These are phyloP conservation scores for Coemansia guatemalensis DNA, from an alignment of 192 early-diverging fungal genomes.

Conservation along the genomic window DNA sequence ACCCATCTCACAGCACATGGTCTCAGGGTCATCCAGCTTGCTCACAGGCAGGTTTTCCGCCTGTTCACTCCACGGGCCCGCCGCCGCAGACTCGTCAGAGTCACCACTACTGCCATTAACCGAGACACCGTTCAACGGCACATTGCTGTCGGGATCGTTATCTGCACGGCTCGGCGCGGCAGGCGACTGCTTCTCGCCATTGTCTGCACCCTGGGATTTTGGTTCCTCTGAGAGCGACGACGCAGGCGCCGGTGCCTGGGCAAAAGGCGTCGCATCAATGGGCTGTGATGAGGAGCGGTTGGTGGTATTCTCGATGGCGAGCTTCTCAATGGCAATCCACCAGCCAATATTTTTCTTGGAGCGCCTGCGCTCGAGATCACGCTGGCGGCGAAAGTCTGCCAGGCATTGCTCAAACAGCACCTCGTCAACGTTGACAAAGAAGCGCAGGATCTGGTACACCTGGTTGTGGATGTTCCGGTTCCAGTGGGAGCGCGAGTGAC, in stretches of 20 bases:
- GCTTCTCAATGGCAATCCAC: slow-evolving; percentile 76
- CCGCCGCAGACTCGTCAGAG: slow-evolving; percentile 1
- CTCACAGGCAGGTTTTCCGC: slow-evolving; percentile 37
- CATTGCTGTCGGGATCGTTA: no score
- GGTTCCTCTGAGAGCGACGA: no score
- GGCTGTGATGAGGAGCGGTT: no score
- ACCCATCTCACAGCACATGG: slow-evolving; percentile 50
- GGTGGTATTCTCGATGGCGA: slow-evolving; percentile 29
- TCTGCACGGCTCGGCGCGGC: no score
- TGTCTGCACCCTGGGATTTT: neutral
- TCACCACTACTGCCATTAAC: neutral
- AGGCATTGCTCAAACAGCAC: slow-evolving; percentile 96
- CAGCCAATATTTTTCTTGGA: slow-evolving; percentile 75
- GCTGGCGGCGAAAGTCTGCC: slow-evolving; percentile 85
- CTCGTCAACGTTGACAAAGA: slow-evolving; percentile 96
- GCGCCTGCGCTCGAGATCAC: slow-evolving; percentile 82
- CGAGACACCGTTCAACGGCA: neutral
- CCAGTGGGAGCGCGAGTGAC: slow-evolving; percentile 97
- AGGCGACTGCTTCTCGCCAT: neutral
- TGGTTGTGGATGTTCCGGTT: slow-evolving; percentile 98
- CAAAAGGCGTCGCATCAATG: no score
- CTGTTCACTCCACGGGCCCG: slow-evolving; percentile 8
- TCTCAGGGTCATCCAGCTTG: slow-evolving; percentile 47
- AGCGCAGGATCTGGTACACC: slow-evolving; percentile 95
- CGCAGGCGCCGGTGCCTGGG: no score